Evolutionary conservation across 352 stramenopile genomes (phyloP).

Genomic region (Bremia lactucae): DNA sequence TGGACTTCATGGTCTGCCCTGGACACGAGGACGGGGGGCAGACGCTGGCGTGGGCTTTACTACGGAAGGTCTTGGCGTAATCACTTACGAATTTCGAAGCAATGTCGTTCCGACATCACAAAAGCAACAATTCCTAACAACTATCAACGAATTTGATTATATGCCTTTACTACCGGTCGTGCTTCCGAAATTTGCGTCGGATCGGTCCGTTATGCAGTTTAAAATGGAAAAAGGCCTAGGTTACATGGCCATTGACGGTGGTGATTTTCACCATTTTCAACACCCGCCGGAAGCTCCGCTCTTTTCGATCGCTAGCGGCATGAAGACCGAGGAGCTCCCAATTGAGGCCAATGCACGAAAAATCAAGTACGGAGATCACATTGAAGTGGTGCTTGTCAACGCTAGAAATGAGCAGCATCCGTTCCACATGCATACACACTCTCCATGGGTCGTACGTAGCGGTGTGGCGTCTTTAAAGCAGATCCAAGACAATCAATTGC

Average conservation of each 20-base stretch:
- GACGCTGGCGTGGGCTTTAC: slow-evolving; percentile 10
- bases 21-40: slow-evolving; percentile 11
- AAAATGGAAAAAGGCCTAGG: slow-evolving; percentile 20
- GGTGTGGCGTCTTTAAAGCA: slow-evolving; percentile 15
- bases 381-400: slow-evolving; percentile 27
- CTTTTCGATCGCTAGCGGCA: slow-evolving; percentile 13
- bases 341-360: slow-evolving; percentile 7
- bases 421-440: slow-evolving; percentile 31
- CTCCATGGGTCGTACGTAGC: slow-evolving; percentile 19
- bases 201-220: neutral
- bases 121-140: neutral
- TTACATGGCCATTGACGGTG: slow-evolving; percentile 18
- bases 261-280: slow-evolving; percentile 13
- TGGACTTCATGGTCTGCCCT: slow-evolving; percentile 15
- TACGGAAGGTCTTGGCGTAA: slow-evolving; percentile 14
- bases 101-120: neutral
- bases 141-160: neutral
- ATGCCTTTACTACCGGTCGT: neutral
- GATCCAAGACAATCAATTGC: slow-evolving; percentile 10
- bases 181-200: neutral
- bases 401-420: slow-evolving; percentile 23
- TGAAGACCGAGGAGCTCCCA: slow-evolving; percentile 14
- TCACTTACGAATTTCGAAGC: neutral
- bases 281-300: slow-evolving; percentile 11
- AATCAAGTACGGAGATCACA: slow-evolving; percentile 19